A percentile compares a stretch with the other conserved stretches of the same genome.
Conservation (phyloP, 2,329 filamentous ascomycete species). For the Alternaria arborescens region DNA sequence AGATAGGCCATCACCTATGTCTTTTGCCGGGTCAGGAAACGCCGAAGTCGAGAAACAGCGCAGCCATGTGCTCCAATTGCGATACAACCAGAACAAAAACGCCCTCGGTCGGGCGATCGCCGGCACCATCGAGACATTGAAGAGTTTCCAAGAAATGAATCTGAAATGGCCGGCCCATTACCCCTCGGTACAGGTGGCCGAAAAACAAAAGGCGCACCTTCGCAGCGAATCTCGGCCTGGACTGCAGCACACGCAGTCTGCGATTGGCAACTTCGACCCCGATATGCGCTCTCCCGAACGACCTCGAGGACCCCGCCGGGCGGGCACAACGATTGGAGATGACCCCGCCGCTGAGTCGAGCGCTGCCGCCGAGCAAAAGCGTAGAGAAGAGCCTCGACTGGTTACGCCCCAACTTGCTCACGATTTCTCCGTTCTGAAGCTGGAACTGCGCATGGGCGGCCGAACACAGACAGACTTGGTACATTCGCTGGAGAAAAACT, state of each 20-base stretch:
- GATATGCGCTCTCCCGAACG: constrained; percentile 53
- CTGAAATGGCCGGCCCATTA: constrained; percentile 93
- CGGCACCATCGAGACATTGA: constrained; percentile 82
- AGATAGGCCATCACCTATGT: constrained; percentile 65
- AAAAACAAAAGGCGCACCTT: constrained; percentile 52
- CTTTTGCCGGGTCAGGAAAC: constrained; percentile 57
- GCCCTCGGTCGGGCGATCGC: constrained; percentile 88
- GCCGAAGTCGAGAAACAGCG: constrained; percentile 72
- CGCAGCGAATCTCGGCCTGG: constrained; percentile 66
- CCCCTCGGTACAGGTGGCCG: constrained; percentile 73
- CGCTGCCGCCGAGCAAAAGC: constrained; percentile 69
- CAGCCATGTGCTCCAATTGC: constrained; percentile 88
- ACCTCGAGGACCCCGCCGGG: constrained; percentile 68
- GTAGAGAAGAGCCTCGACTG: constrained; percentile 76
- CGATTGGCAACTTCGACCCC: constrained; percentile 59
- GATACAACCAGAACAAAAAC: constrained; percentile 91
- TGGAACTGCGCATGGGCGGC: constrained; percentile 89
- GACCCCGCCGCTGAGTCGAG: constrained; percentile 74
- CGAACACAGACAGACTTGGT: constrained; percentile 89
- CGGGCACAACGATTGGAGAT: constrained; percentile 73
- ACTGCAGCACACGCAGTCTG: constrained; percentile 70
- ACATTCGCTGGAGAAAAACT: constrained; percentile 91
- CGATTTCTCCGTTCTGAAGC: constrained; percentile 93
- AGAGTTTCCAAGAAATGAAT: constrained; percentile 87
- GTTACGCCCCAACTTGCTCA: constrained; percentile 92